Base-by-base conservation (phyloP, 306 rosid species). In the Lathyrus tuberosus region DNA sequence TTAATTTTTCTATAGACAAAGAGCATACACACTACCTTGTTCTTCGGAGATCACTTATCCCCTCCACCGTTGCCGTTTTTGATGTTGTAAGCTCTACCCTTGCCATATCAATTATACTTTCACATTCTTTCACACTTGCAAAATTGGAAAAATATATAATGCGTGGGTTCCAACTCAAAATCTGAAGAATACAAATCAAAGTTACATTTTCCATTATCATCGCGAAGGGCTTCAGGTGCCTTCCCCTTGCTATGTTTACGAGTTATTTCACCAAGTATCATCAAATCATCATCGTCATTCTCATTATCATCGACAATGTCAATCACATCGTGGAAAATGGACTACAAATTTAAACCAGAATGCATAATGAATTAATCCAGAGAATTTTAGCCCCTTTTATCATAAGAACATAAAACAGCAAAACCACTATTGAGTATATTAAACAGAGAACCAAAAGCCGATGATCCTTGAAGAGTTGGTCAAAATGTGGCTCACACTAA, bases 101-200 rank as follows among this genome's bases (percentile, higher is more conserved):
- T 28, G 97, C 96, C 67, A 66, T 37, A 37, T 77, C 74, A 57
- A 91, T 78, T 63, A 94, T 72, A 69, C 73, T 80, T 65, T 81
- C 83, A 63, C 99, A 94, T 80, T 88, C 92, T 69, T 89, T 89
- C 10, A 83, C 79, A 63, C 85, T 88, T 60, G 96, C 95, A 77
- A 94, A 94, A 81, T 89, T 85, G 6, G 99, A 96, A 82, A 94
- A 94, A 80, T 86, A 87, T 3, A 87, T 57, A 12, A 96, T 91
- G 24, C 95, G 91, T 6, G 97, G 99, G 31, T 51, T 74, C 97
- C 99, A 94, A 71, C 97, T 94, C 83, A 94, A 86, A 69, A 91
- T 77, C 99, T 91, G 67, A 49, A 69, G 52, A 79, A 35, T 42
- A 56, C 43, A 83, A 72, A 44, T 60, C 71, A 14, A 38, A 37